Percentiles rank a stretch among this genome's conserved stretches.
Conservation (phyloP, 2,329 filamentous ascomycete genomes). For the Neoarthrinium moseri region DNA sequence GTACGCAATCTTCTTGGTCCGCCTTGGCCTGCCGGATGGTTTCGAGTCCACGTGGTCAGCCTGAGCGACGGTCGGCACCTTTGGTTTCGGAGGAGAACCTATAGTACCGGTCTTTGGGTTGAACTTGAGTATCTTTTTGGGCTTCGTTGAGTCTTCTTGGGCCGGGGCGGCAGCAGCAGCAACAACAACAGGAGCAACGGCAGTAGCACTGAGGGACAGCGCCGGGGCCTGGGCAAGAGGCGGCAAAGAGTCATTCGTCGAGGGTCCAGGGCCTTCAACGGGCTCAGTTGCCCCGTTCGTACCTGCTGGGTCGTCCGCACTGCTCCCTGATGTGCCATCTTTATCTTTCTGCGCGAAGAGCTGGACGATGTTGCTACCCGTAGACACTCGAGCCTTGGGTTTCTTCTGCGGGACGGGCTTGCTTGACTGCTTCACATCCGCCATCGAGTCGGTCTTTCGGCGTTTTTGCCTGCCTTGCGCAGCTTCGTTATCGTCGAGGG, state of each 20-base stretch:
- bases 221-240: slow-evolving; percentile 3
- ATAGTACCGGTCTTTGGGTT: slow-evolving; percentile 62
- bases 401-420: slow-evolving; percentile 12
- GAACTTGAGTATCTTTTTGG: slow-evolving; percentile 53
- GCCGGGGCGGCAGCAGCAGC: no score
- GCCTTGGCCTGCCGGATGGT: slow-evolving; percentile 19
- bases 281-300: slow-evolving; percentile 10
- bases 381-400: slow-evolving; percentile 13
- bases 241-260: not conserved
- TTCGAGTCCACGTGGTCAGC: slow-evolving; percentile 11
- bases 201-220: no score
- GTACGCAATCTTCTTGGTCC: slow-evolving; percentile 35
- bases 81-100: slow-evolving; percentile 59
- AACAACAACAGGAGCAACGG: no score
- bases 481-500: slow-evolving; percentile 24
- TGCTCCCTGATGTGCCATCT: not conserved
- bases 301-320: not conserved
- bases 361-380: slow-evolving; percentile 14
- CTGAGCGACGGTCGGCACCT: slow-evolving; percentile 25
- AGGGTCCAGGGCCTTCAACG: not conserved
- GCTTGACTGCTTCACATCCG: slow-evolving; percentile 16
- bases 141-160: slow-evolving; percentile 29
- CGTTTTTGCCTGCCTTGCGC: slow-evolving; percentile 39
- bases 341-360: slow-evolving; percentile 14
- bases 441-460: slow-evolving; percentile 34